Evolutionary conservation across 768 basidiomycete species (phyloP), one percentile per base, ranked within the genome.

Genomic region (Podaxis rugospora): DNA sequence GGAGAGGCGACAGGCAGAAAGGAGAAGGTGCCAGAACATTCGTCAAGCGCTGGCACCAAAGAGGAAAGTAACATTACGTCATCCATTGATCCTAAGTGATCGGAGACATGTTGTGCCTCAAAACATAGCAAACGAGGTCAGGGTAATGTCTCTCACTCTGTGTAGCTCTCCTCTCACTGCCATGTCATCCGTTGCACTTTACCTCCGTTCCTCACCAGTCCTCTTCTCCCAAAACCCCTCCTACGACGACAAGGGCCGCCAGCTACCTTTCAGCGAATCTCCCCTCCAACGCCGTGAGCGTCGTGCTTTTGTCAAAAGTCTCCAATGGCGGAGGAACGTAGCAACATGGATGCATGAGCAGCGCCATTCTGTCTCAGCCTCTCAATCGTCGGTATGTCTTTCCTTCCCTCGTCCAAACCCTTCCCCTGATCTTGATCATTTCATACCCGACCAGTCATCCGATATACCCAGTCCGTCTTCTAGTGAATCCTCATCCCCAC

Each of bases 301-400:
- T 63, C 72, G 78, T 61, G 81, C 80, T n/a, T 83, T 84, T 65
- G 67, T 82, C 47, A 78, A 79, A 56, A 76, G 72, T 58, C 74
- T 78, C 49, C 80, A 79, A 32, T 54, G 35, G 36, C 49, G 51
- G 32, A 40, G 57, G 37, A 52, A 51, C 35, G 32, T 46, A 16
- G 32, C 53, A 23, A 49, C 52, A 18, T 61, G 59, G 59, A 27
- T 54, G 40, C 27, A 49, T 18, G 35, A 49, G 42, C 44, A 61
- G 6, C 52, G 36, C 13, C 40, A 36, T 25, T 35, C 57, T 0
- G 39, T 28, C 10, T 36, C 46, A 3, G 18, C 14, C 18, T 13
- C 44, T 4, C 42, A 52, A 21, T 49, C 59, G 1, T 39, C 59
- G 13, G 53, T 61, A 5, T 25, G 46, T 49, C 18, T 54, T 1